These are phyloP conservation scores for Remersonia thermophila DNA, from an alignment of 2,329 filamentous ascomycete species.

Conservation along the genomic window DNA sequence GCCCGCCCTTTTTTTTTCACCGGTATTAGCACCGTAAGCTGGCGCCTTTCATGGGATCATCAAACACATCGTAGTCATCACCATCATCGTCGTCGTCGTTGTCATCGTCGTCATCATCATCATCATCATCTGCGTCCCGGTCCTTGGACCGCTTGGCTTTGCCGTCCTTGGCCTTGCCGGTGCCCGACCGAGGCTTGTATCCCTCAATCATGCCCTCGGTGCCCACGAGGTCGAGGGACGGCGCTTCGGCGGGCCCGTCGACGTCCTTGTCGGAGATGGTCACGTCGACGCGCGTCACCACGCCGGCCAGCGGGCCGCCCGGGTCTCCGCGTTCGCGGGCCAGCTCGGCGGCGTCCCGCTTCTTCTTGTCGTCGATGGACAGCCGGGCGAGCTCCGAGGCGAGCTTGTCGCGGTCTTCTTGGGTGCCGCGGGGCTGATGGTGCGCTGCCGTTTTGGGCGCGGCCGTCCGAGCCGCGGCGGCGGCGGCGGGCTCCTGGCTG, in stretches of 20 bases:
- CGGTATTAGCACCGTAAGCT: too few relatives aligned
- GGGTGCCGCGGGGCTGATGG: neutral
- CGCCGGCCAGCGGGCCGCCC: conserved; percentile 5
- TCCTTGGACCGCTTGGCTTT: conserved; percentile 4
- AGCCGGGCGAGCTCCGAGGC: conserved; percentile 8
- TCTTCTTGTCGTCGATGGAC: conserved; percentile 8
- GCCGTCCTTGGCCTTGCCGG: conserved; percentile 8
- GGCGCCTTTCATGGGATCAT: neutral
- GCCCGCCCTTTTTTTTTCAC: too few relatives aligned
- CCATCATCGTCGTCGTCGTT: conserved; percentile 5
- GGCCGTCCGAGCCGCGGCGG: neutral
- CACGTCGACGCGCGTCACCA: conserved; percentile 30
- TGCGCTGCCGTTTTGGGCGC: too few relatives aligned
- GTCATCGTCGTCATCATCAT: conserved; percentile 12
- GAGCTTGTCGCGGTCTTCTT: conserved; percentile 4
- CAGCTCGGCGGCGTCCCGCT: conserved; percentile 7
- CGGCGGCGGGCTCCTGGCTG: neutral
- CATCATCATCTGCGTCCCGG: conserved; percentile 5
- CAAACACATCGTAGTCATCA: neutral
- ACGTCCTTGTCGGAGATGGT: conserved; percentile 40
- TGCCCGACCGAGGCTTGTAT: conserved; percentile 31
- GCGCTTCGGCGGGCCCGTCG: conserved; percentile 26
- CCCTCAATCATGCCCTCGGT: conserved; percentile 38
- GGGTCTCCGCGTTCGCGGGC: conserved; percentile 20
- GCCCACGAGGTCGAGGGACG: conserved; percentile 24